A percentile compares a stretch with the other conserved stretches of the same genome.
phyloP scores from a whole-genome alignment of 345 rosid genomes.

The Theobroma cacao region DNA sequence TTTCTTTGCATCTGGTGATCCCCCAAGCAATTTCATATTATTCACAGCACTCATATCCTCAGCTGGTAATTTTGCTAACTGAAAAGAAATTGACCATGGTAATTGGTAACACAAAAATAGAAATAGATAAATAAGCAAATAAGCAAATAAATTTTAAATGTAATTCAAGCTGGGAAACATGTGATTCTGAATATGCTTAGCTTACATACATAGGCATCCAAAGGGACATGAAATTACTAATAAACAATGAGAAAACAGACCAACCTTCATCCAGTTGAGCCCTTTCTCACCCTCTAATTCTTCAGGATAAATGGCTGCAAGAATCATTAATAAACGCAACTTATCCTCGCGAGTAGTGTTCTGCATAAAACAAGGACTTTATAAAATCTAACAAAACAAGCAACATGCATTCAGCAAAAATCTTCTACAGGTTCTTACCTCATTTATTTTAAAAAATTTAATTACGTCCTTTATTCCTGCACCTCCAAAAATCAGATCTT shows the following conservation, averaged over 20 bases:
- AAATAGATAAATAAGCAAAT: background rate
- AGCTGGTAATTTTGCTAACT: constrained; percentile 73
- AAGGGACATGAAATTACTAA: background rate
- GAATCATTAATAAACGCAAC: constrained; percentile 88
- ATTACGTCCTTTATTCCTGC: constrained; percentile 91
- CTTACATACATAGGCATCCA: background rate
- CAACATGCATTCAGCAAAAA: background rate
- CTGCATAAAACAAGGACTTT: constrained; percentile 42
- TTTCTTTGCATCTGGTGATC: constrained; percentile 63
- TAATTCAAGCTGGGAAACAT: no score
- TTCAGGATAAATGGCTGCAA: constrained; percentile 87
- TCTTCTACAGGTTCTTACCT: constrained; percentile 35
- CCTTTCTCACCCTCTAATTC: constrained; percentile 90
- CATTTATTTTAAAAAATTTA: constrained; percentile 67
- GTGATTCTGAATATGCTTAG: no score
- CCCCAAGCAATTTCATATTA: constrained; percentile 82
- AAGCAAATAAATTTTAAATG: background rate
- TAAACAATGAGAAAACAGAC: background rate
- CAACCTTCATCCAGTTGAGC: constrained; percentile 83
- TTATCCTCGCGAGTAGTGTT: constrained; percentile 81
- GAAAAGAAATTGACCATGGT: constrained; percentile 23
- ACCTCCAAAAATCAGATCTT: constrained; percentile 94
- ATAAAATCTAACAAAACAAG: background rate
- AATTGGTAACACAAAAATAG: background rate
- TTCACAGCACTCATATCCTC: constrained; percentile 90